These are phyloP conservation scores for Capronia epimyces DNA, from an alignment of 2,329 filamentous ascomycete genomes.

Conservation along the genomic window DNA sequence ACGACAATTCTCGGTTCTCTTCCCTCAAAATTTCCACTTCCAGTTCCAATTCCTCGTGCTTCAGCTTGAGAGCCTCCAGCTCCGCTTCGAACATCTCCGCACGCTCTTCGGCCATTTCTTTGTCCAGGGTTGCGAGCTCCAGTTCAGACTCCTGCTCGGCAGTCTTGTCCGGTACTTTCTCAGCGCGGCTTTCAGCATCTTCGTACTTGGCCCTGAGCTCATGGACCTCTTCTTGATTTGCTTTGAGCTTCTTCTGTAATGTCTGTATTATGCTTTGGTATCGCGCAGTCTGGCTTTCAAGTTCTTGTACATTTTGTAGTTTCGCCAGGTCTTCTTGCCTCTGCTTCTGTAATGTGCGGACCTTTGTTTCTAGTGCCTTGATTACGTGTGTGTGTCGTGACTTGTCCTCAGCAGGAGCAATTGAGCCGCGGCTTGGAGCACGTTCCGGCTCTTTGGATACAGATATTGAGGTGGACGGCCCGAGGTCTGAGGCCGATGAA, in stretches of 20 bases:
- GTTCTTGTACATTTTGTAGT: constrained; percentile 68
- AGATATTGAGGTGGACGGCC: not conserved
- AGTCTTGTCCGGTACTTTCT: constrained; percentile 57
- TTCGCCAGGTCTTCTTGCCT: constrained; percentile 78
- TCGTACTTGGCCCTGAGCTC: constrained; percentile 73
- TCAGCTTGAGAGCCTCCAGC: constrained; percentile 67
- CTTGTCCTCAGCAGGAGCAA: constrained; percentile 10
- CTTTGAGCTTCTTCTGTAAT: constrained; percentile 80
- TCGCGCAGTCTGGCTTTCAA: constrained; percentile 54
- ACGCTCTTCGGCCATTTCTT: constrained; percentile 93
- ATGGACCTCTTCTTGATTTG: constrained; percentile 71
- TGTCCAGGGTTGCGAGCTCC: constrained; percentile 82
- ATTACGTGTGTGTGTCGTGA: constrained; percentile 36
- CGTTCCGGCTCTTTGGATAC: not conserved
- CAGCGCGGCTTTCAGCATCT: constrained; percentile 64
- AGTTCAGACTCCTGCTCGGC: constrained; percentile 79
- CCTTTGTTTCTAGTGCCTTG: constrained; percentile 81
- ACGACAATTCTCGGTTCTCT: constrained; percentile 77
- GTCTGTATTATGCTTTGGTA: constrained; percentile 82
- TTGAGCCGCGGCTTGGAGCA: constrained; percentile 1
- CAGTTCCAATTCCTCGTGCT: constrained; percentile 75
- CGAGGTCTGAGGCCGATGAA: not conserved
- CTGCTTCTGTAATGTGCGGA: constrained; percentile 83
- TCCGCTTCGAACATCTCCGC: constrained; percentile 77
- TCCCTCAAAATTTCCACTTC: constrained; percentile 82